Percentiles rank a stretch among this genome's conserved stretches.
These are phyloP conservation scores for Penicillium aurantiogriseum DNA, from an alignment of 2,329 filamentous ascomycete genomes.

Conservation along the genomic window DNA sequence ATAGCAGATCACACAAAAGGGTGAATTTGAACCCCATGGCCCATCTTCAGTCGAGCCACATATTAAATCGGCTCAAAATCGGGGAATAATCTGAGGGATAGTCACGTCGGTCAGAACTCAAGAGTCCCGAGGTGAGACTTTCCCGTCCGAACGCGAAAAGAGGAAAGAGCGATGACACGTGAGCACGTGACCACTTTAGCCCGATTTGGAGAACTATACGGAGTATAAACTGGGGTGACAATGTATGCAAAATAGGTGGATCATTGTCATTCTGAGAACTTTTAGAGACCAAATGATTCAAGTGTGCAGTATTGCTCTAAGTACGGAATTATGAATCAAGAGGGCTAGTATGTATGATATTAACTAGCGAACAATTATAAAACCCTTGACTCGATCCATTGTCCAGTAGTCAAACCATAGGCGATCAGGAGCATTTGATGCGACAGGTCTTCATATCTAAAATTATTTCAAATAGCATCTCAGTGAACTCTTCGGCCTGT, in stretches of 20 bases:
- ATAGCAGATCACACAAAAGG: conserved; percentile 71
- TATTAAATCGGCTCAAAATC: not conserved
- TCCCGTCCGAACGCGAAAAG: conserved; percentile 1
- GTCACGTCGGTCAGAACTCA: not conserved
- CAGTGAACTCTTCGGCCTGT: no score
- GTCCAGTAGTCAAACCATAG: conserved; percentile 11
- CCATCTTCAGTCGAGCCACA: not conserved
- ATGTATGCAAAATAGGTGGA: not conserved
- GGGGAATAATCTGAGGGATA: not conserved
- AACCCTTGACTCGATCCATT: not conserved
- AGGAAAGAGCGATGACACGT: not conserved
- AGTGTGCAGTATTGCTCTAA: no score
- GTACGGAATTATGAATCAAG: not conserved
- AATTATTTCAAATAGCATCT: conserved; percentile 14
- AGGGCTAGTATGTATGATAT: not conserved
- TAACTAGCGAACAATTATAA: not conserved
- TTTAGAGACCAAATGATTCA: not conserved
- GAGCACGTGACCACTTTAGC: conserved; percentile 3
- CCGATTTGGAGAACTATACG: not conserved
- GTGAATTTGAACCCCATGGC: conserved; percentile 57
- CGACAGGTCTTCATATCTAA: conserved; percentile 7
- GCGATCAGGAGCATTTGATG: conserved; percentile 11
- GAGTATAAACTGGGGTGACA: not conserved
- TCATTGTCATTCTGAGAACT: not conserved
- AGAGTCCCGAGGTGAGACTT: not conserved